Base-by-base conservation (phyloP, 2,329 filamentous ascomycete species). In the Cladosporium oxysporum region DNA sequence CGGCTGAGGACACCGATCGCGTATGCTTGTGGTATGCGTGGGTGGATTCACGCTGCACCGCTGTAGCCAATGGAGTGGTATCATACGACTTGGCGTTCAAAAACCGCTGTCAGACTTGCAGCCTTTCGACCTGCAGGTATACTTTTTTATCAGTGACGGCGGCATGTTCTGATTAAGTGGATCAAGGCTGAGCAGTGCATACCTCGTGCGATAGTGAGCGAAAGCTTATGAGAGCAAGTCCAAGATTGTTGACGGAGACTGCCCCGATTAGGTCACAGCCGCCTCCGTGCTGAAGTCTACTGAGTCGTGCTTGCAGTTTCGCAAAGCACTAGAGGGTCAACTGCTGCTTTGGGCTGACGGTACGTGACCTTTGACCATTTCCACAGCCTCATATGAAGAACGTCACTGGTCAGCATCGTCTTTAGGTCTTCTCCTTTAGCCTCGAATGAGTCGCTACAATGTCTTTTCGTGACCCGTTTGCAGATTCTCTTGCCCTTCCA, bases 401-500 rank as follows among this genome's bases (percentile, higher is more conserved):
- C n/a, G 6, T 21, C n/a, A 12, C n/a, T 7, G 3, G 7, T 1
- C 7, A 10, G 2, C 6, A 47, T 47, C 11, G 7, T 44, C n/a
- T 47, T 1, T 3, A 21, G n/a, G 3, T 4, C 2, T 5, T 3
- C 2, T 47, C 41, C 5, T 47, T 1, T 8, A 12, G n/a, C 21
- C n/a, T 47, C n/a, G 28, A n/a, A 47, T 59, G 21, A 41, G 37
- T 50, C 12, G 11, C 14, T 11, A 11, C 29, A 12, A 65, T 65
- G 53, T 28, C 62, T 5, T 59, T 59, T 23, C 64, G 29, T 58
- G 59, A 66, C 26, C 52, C 57, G 12, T 60, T 53, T 33, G 31
- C 28, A 11, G 31, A 62, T 26, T 41, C 52, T 10, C 65, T 57
- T 16, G 1, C 53, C 14, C 59, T 58, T 7, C 60, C 61, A 23